Evolutionary conservation across 1,284 basidiomycete genomes (phyloP), one percentile per base, ranked within the genome.

Genomic region (Golubevia pallescens): DNA sequence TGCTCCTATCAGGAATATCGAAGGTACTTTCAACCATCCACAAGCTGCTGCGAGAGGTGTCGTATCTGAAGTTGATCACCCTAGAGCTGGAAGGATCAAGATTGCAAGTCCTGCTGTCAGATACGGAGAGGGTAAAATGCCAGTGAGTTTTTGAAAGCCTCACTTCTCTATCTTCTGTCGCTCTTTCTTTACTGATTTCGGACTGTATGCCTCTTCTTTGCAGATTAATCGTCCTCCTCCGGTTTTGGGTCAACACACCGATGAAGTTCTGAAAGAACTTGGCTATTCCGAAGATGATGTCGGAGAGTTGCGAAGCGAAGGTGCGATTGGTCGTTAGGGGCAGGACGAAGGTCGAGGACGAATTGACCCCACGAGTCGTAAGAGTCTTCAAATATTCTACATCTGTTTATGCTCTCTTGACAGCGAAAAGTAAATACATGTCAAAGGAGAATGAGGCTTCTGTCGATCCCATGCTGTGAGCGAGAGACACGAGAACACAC

Each of bases 21-120:
- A 89, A 59, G 91, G 95, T 81, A 95, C 95, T 0, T 97, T 97
- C 81, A 89, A 90, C 55, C 95, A 97, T 86, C 93, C 94, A 1
- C 95, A 98, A 87, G 93, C 90, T 1, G 78, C 90, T 62, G 91
- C 91, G 7, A 87, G 92, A 42, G 87, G 87, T 48, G 88, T 91
- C 57, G 88, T 89, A 1, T 87, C 89, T 42, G 90, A 91, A 73
- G 87, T 93, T 23, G 88, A 92, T 56, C 92, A 93, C 84, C 90
- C 92, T 24, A 88, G 92, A 53, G 90, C 92, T 5, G 94, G 95
- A 7, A 91, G 88, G 77, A 89, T 97, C 85, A 94, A 93, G 86
- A 88, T 97, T 65, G 92, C 94, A 2, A 91, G 91, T 0, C 93
- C 95, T 1, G 91, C 95, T 0, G 93, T 97, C 48, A 88, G 89